A percentile compares a stretch with the other conserved stretches of the same genome.
These are phyloP conservation scores for Scutellaria minor DNA, from an alignment of 257 asterid genomes.

Conservation along the genomic window DNA sequence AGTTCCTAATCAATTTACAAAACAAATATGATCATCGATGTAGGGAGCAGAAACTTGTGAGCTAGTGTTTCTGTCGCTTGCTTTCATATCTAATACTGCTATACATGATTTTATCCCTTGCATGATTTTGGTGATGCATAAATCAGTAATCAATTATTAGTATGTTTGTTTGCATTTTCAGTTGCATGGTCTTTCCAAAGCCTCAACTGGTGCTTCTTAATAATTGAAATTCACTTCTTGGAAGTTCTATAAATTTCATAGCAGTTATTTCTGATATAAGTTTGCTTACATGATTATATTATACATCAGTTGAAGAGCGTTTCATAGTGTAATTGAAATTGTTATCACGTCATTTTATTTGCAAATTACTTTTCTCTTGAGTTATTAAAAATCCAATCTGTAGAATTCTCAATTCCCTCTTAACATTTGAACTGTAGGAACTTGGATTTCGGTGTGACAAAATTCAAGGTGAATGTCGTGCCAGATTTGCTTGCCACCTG, in stretches of 20 bases:
- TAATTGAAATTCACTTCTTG: slow-evolving; percentile 22
- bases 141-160: slow-evolving; percentile 16
- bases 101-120: slow-evolving; percentile 12
- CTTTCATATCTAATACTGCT: not conserved
- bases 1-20: slow-evolving; percentile 20
- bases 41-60: slow-evolving; percentile 27
- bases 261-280: slow-evolving; percentile 20
- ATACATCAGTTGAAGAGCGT: slow-evolving; percentile 12
- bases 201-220: slow-evolving; percentile 31
- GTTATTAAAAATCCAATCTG: slow-evolving; percentile 19
- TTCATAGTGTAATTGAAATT: slow-evolving; percentile 22
- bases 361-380: slow-evolving; percentile 11
- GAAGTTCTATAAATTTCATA: slow-evolving; percentile 20
- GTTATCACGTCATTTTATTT: slow-evolving; percentile 25
- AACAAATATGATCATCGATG: slow-evolving; percentile 10
- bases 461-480: slow-evolving; percentile 96
- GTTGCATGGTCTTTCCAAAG: slow-evolving; percentile 23
- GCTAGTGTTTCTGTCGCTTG: slow-evolving; percentile 6
- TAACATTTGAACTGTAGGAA: slow-evolving; percentile 61
- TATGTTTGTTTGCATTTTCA: not conserved
- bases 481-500: slow-evolving; percentile 97
- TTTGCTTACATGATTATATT: slow-evolving; percentile 21
- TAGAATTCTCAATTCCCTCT: slow-evolving; percentile 20
- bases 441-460: slow-evolving; percentile 93
- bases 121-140: not conserved